Base-by-base conservation (phyloP, 108 stramenopile genomes). In the Nitzschia palea region DNA sequence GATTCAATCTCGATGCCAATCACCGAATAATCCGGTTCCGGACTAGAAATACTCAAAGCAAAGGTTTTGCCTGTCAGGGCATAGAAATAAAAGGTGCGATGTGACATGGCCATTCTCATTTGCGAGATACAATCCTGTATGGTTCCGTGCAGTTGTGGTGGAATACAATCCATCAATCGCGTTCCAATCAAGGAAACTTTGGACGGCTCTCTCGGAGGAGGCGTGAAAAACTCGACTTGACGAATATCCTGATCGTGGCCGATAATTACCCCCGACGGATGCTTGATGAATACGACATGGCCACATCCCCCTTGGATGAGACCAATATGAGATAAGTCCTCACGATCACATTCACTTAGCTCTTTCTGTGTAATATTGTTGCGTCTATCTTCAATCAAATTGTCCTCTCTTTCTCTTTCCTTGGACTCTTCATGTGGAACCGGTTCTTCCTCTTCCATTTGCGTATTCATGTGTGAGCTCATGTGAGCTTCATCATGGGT, bases 261-360 rank as follows among this genome's bases (percentile, higher is more conserved):
- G 5, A 68, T 26, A 18, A 68, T 45, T 44, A 43, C 4, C 14
- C 43, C 68, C 5, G 37, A 57, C 22, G 68, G 68, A 28, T 59
- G 40, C 37, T 28, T 40, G 10, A 60, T 23, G 53, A 67, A 67
- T 12, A 67, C 8, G 30, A 67, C 37, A 55, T 67, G 65, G 23
- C 65, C 65, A 17, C 54, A 55, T 22, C 53, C 65, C 29, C 65
- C 65, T 55, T 67, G 65, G 23, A 67, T 37, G 33, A 56, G 35
- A 8, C 53, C 65, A 20, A 67, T 55, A 9, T 32, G 36, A 27
- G 30, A 27, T 18, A 67, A 30, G 4, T 53, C 14, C 34, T 67
- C 65, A 5, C 65, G 54, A 25, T 67, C 65, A 25, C 65, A 67
- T 30, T 67, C 65, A 23, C 22, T 55, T 34, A 67, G 29, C 26